Conservation (phyloP, 2,329 filamentous ascomycete genomes). For the Ceratocystis harringtonii region DNA sequence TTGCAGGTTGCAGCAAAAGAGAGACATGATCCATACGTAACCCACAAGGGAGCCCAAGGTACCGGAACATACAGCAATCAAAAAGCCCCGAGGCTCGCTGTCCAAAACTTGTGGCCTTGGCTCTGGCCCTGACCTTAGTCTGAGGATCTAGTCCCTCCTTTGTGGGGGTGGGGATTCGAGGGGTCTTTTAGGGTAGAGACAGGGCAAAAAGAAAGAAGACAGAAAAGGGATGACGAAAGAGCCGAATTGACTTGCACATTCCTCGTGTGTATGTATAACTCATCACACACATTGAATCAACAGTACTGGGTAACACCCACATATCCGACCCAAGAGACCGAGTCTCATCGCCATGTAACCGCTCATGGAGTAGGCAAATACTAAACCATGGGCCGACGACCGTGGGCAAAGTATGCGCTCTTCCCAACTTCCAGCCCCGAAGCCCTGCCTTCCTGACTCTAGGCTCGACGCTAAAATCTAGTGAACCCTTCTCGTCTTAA, state of each 20-base stretch:
- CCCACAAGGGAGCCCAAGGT: background rate
- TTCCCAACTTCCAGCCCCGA: background rate
- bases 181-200: background rate
- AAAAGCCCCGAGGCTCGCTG: background rate
- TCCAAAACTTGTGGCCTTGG: background rate
- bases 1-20: background rate
- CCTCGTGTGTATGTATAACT: too few relatives aligned
- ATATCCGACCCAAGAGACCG: too few relatives aligned
- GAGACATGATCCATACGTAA: background rate
- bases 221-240: background rate
- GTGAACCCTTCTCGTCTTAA: constrained; percentile 1
- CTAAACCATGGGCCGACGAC: background rate
- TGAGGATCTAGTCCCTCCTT: background rate
- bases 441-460: background rate
- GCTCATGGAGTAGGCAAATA: background rate
- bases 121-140: background rate
- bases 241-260: too few relatives aligned
- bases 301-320: too few relatives aligned
- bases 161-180: background rate
- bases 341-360: background rate
- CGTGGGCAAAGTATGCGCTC: background rate
- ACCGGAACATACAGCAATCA: background rate
- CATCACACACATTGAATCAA: too few relatives aligned
- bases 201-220: background rate
- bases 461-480: background rate